Evolutionary conservation across 2,329 filamentous ascomycete genomes (phyloP).

Genomic region (Teratosphaeria nubilosa): DNA sequence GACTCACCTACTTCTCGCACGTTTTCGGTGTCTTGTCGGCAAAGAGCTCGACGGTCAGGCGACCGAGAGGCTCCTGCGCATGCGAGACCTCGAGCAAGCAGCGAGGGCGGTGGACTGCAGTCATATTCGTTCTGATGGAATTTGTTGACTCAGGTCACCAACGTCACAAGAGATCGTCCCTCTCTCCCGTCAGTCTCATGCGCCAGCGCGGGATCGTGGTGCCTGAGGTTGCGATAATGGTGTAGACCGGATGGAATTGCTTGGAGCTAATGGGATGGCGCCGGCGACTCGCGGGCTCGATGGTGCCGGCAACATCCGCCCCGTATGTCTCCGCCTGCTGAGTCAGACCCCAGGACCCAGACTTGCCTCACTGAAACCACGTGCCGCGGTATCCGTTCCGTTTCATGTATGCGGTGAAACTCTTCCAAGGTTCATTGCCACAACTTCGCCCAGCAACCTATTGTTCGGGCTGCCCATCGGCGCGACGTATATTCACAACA

Average conservation of each 20-base stretch:
- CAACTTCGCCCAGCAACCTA: no score
- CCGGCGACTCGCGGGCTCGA: no score
- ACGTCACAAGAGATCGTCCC: neutral
- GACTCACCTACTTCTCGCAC: slow-evolving; percentile 33
- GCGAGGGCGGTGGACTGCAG: slow-evolving; percentile 22
- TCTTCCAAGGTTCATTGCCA: no score
- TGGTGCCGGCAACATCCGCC: no score
- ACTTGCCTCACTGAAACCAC: no score
- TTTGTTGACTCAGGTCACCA: neutral
- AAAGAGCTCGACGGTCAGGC: slow-evolving; percentile 37
- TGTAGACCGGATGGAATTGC: no score
- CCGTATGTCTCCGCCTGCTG: no score
- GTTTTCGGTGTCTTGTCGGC: slow-evolving; percentile 35
- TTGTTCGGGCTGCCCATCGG: slow-evolving; percentile 72
- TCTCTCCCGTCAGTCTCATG: neutral
- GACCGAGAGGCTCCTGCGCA: slow-evolving; percentile 31
- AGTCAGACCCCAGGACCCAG: no score
- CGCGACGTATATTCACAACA: slow-evolving; percentile 54
- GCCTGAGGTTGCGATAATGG: neutral
- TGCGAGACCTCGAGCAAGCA: slow-evolving; percentile 35
- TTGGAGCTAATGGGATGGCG: no score
- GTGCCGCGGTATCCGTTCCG: no score
- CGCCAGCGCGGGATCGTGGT: neutral
- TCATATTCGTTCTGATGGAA: slow-evolving; percentile 5
- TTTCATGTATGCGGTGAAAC: no score